Base-by-base conservation (phyloP, 1,284 basidiomycete species). In the Schizophyllum amplum region DNA sequence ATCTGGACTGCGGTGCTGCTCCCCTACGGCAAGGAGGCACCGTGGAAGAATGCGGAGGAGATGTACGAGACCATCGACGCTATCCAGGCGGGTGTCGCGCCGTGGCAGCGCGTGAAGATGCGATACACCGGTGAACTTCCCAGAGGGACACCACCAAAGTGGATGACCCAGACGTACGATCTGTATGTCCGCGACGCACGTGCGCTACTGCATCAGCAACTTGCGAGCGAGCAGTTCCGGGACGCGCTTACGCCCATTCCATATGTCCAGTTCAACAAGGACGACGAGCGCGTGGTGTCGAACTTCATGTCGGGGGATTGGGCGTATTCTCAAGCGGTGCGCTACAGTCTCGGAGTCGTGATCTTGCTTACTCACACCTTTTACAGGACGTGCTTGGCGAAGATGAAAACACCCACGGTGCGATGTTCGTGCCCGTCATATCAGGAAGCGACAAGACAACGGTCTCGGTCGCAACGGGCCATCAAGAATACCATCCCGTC, bases 241-340 rank as follows among this genome's bases (percentile, higher is more conserved):
- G 55, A 47, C 2, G 58, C 69, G 27, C 61, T 72, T 4, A 68
- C 75, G 54, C 64, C 63, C 24, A 57, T 62, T 0, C 66, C 71
- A 5, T 67, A 68, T 20, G 53, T 50, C 1, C 61, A 68, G 15
- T 68, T 60, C n/a, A 54, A 58, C 11, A 54, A 55, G 4, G 7
- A 59, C 17, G 55, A 56, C 0, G 54, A 64, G 13, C 54, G 60
- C 0, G 63, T 61, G 7, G 74, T 57, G 22, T 51, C 58, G 11
- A 62, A 75, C 57, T 62, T 75, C 5, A 71, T 73, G 68, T 72
- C 69, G 1, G 71, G 70, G 1, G 63, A 72, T 24, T 72, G 68
- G 68, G 67, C 64, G 3, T 72, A 70, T 69, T 25, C 64, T 5
- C 69, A 74, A 51, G 53, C 56, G 20, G 59, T 60, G 54, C 11